phyloP scores from a whole-genome alignment of 164 flowering plant genomes.

The Magnolia officinalis region DNA sequence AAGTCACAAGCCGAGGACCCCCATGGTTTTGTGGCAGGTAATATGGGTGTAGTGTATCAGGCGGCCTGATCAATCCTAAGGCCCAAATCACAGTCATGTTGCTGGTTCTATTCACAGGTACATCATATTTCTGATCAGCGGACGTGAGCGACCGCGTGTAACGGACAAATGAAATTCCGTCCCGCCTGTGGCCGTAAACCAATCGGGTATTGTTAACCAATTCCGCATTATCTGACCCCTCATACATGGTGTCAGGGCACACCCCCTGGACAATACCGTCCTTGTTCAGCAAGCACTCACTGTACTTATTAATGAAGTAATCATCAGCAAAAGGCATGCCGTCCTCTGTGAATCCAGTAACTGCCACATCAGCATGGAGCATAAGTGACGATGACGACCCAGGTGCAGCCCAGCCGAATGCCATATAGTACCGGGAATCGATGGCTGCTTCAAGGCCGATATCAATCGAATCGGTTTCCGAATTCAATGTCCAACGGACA shows the following conservation, averaged over 20 bases:
- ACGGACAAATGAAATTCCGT: conserved; percentile 83
- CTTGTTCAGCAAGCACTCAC: conserved; percentile 63
- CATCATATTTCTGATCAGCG: conserved; percentile 63
- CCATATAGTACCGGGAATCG: conserved; percentile 63
- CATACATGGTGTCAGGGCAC: conserved; percentile 80
- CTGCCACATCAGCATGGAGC: conserved; percentile 74
- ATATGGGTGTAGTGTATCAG: conserved; percentile 70
- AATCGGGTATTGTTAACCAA: conserved; percentile 60
- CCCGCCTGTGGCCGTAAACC: conserved; percentile 85
- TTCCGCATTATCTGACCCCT: conserved; percentile 40
- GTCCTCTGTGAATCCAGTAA: conserved; percentile 80
- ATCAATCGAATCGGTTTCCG: conserved; percentile 46
- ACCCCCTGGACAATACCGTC: conserved; percentile 72
- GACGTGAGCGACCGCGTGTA: conserved; percentile 58
- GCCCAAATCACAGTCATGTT: conserved; percentile 92
- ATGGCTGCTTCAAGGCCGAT: conserved; percentile 82
- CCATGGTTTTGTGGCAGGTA: conserved; percentile 92
- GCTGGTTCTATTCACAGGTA: conserved; percentile 38
- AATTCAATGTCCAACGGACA: conserved; percentile 68
- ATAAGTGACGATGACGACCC: conserved; percentile 39
- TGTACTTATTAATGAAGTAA: conserved; percentile 65
- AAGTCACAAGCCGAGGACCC: conserved; percentile 41
- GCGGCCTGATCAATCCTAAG: conserved; percentile 74
- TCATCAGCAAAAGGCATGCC: conserved; percentile 84
- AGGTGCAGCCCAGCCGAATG: conserved; percentile 89